Percentiles rank a stretch among this genome's conserved stretches.
Evolutionary conservation across 2,329 filamentous ascomycete genomes (phyloP).

Genomic region (Nothophoma quercina): DNA sequence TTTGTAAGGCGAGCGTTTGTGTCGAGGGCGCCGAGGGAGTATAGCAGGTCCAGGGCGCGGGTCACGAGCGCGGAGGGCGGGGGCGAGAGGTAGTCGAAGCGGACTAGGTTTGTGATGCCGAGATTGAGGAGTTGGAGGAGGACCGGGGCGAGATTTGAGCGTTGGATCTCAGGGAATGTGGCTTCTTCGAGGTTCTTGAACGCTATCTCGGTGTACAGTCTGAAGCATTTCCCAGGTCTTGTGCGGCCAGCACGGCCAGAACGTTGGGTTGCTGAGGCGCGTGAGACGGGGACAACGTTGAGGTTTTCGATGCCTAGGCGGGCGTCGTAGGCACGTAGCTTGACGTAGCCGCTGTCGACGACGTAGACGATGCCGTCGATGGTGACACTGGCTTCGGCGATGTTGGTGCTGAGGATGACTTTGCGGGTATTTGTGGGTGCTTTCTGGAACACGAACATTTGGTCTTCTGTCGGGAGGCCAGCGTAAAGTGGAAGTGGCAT

Average conservation of each 20-base stretch:
- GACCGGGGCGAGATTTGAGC: conserved; percentile 86
- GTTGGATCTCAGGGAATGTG: conserved; percentile 88
- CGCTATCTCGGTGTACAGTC: conserved; percentile 82
- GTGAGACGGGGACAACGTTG: conserved; percentile 81
- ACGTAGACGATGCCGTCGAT: conserved; percentile 90
- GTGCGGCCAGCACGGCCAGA: conserved; percentile 90
- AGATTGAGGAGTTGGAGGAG: conserved; percentile 93
- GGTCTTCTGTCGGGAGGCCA: conserved; percentile 86
- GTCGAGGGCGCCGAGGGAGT: conserved; percentile 84
- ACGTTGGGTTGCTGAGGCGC: conserved; percentile 90
- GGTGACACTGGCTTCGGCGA: conserved; percentile 96
- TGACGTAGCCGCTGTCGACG: conserved; percentile 89
- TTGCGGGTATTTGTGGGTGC: conserved; percentile 84
- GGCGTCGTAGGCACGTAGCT: conserved; percentile 85
- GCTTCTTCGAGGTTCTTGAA: conserved; percentile 72
- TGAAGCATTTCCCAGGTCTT: conserved; percentile 89
- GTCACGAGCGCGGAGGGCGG: conserved; percentile 86
- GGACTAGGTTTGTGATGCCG: conserved; percentile 91
- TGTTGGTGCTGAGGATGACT: conserved; percentile 93
- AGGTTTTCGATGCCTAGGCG: conserved; percentile 86
- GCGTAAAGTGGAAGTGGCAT: conserved; percentile 85
- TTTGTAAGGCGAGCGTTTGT: conserved; percentile 88
- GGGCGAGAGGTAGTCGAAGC: conserved; percentile 87
- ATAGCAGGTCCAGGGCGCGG: conserved; percentile 87
- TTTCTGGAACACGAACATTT: conserved; percentile 93